Conservation (phyloP, 2,329 filamentous ascomycete genomes). For the Calonectria pteridis region DNA sequence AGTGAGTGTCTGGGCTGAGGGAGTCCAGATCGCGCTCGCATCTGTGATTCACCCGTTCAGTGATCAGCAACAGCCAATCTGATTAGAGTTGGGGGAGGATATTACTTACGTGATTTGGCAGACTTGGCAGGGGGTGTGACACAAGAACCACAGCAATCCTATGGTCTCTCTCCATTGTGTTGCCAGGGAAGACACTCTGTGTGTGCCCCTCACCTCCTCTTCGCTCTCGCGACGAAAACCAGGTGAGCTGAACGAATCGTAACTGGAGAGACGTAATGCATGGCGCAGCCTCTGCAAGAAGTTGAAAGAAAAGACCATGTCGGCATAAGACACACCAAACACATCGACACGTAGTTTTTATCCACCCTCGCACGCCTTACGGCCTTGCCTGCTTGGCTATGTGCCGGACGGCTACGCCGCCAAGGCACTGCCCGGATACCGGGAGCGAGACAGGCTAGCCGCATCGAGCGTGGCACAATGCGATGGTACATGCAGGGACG, state of each 20-base stretch:
- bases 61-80: conserved; percentile 2
- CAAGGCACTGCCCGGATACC: conserved; percentile 11
- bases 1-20: background rate
- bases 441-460: background rate
- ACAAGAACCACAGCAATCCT: background rate
- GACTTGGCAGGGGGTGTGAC: background rate
- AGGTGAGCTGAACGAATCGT: background rate
- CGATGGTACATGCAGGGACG: background rate
- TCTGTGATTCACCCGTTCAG: background rate
- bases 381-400: background rate
- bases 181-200: background rate
- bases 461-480: conserved; percentile 8
- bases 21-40: background rate
- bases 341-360: background rate
- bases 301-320: background rate
- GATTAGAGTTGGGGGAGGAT: conserved; percentile 2
- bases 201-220: background rate
- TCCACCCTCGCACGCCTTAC: background rate
- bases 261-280: background rate
- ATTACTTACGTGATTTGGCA: conserved; percentile 8
- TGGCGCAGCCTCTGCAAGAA: conserved; percentile 5
- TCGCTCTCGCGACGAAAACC: background rate
- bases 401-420: conserved; percentile 9
- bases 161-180: background rate
- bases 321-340: conserved; percentile 3